These are phyloP conservation scores for Pholiota microspora DNA, from an alignment of 768 basidiomycete genomes.

Conservation along the genomic window DNA sequence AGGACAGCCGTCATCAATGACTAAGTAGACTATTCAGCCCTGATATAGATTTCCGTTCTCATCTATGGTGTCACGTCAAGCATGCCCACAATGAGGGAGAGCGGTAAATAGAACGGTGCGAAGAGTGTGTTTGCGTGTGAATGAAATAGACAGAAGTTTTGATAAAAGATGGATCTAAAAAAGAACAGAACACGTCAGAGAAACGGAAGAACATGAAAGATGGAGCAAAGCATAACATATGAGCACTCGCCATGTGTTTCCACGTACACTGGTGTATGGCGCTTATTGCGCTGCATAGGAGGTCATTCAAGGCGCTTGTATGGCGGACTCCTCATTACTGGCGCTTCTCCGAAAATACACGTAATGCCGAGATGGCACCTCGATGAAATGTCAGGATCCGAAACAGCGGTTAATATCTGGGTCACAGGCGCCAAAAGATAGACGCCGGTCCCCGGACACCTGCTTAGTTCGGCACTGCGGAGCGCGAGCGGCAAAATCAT, in stretches of 20 bases:
- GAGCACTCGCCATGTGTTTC: neutral
- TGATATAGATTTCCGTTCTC: neutral
- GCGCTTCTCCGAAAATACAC: neutral
- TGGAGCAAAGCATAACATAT: neutral
- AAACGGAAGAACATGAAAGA: neutral
- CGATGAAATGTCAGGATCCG: neutral
- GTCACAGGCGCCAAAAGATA: neutral
- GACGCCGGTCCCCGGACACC: constrained; percentile 1
- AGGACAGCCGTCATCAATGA: neutral
- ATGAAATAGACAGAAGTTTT: neutral
- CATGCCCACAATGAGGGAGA: neutral
- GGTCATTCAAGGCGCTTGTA: neutral
- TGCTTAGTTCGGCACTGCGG: neutral
- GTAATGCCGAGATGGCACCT: neutral
- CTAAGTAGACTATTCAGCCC: neutral
- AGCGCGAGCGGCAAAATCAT: neutral
- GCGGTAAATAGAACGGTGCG: constrained; percentile 1
- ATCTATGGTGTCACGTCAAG: neutral
- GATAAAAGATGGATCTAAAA: neutral
- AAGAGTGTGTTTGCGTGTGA: neutral
- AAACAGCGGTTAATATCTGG: neutral
- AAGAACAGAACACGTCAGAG: neutral
- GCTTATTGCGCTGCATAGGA: neutral
- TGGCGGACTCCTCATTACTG: neutral
- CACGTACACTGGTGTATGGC: neutral